A percentile compares a stretch with the other conserved stretches of the same genome.
Conservation (phyloP, 2,329 filamentous ascomycete species). For the Nannizziopsis barbatae region DNA sequence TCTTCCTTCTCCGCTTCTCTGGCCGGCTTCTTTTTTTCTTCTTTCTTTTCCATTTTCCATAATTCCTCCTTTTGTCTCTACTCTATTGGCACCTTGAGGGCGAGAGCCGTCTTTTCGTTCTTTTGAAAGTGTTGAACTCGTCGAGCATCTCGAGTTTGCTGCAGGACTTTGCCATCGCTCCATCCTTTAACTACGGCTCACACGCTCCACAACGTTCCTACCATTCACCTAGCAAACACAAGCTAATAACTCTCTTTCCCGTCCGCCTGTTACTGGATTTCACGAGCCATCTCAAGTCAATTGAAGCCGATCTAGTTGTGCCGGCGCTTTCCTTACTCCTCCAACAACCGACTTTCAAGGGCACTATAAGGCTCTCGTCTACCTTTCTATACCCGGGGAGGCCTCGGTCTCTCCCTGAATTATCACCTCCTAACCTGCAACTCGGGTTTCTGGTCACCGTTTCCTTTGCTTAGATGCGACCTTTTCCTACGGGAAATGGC, state of each 20-base stretch:
- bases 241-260: no score
- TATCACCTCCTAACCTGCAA: not conserved
- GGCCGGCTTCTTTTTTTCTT: not conserved
- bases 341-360: not conserved
- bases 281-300: no score
- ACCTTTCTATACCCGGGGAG: not conserved
- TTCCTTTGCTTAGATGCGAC: slow-evolving; percentile 2
- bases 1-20: not conserved
- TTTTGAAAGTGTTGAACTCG: no score
- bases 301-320: not conserved
- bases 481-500: slow-evolving; percentile 25
- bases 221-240: no score
- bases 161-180: no score
- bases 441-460: not conserved
- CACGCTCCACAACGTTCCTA: no score
- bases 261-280: no score
- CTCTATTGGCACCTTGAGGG: not conserved
- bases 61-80: not conserved
- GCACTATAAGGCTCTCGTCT: no score
- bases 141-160: no score
- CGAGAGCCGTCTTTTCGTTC: no score
- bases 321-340: not conserved
- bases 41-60: not conserved
- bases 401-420: not conserved
- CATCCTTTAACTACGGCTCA: no score